These are phyloP conservation scores for Pyrenophora graminea DNA, from an alignment of 2,329 filamentous ascomycete species.

Conservation along the genomic window DNA sequence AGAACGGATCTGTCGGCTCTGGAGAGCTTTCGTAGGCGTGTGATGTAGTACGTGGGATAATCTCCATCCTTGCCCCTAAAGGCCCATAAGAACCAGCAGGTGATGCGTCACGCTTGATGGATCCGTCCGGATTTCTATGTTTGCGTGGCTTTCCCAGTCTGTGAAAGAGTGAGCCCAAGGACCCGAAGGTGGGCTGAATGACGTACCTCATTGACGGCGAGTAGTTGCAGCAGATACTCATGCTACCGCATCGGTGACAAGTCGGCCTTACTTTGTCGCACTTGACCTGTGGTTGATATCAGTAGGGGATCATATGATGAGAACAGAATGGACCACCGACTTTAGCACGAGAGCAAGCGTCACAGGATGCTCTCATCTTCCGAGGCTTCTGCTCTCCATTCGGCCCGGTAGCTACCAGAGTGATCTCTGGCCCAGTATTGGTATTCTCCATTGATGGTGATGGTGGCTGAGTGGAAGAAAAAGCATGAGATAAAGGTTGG, in stretches of 20 bases:
- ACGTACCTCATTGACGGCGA: slow-evolving; percentile 47
- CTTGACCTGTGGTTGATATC: slow-evolving; percentile 32
- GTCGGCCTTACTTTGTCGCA: slow-evolving; percentile 45
- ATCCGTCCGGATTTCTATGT: slow-evolving; percentile 43
- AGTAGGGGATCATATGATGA: not conserved
- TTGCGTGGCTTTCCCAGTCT: slow-evolving; percentile 46
- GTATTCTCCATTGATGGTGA: slow-evolving; percentile 34
- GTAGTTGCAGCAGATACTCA: slow-evolving; percentile 47
- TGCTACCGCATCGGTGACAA: slow-evolving; percentile 44
- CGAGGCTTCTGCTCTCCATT: slow-evolving; percentile 38
- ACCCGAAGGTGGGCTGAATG: not conserved
- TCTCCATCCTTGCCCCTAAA: slow-evolving; percentile 35
- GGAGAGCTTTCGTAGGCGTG: slow-evolving; percentile 43
- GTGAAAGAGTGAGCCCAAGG: slow-evolving; percentile 19
- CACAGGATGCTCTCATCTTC: slow-evolving; percentile 46
- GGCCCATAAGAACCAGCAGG: slow-evolving; percentile 39
- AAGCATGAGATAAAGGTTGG: slow-evolving; percentile 34
- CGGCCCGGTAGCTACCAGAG: slow-evolving; percentile 26
- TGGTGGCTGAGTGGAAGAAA: slow-evolving; percentile 25
- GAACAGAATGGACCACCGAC: slow-evolving; percentile 7
- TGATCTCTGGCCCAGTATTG: slow-evolving; percentile 24
- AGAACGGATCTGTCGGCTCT: slow-evolving; percentile 42
- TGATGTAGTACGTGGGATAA: slow-evolving; percentile 38
- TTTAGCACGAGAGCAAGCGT: slow-evolving; percentile 46
- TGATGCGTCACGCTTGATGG: slow-evolving; percentile 42